A percentile compares a stretch with the other conserved stretches of the same genome.
phyloP scores from a whole-genome alignment of 306 rosid species.

The Prunus fruticosa region DNA sequence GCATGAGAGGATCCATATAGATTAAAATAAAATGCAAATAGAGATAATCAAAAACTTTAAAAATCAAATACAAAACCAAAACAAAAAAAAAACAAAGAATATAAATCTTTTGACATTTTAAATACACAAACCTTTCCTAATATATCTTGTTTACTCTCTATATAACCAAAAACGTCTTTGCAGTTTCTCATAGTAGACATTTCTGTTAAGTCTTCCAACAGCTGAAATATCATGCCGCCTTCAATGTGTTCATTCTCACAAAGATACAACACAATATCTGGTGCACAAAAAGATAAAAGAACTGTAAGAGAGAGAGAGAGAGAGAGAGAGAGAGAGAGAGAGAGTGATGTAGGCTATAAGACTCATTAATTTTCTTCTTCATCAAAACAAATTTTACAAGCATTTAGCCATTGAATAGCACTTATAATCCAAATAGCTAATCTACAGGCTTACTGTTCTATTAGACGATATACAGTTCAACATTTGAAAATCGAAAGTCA shows the following conservation, averaged over 20 bases:
- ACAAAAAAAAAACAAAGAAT: slow-evolving; percentile 15
- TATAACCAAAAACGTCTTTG: slow-evolving; percentile 94
- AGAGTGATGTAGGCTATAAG: slow-evolving; percentile 4
- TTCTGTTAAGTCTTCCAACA: slow-evolving; percentile 96
- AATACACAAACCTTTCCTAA: slow-evolving; percentile 70
- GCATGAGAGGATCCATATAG: slow-evolving; percentile 32
- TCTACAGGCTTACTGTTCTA: background rate
- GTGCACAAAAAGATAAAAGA: slow-evolving; percentile 15
- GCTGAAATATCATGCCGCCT: slow-evolving; percentile 98
- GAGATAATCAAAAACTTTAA: background rate
- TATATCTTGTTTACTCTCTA: slow-evolving; percentile 92
- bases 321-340: background rate
- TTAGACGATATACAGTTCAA: background rate
- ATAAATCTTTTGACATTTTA: background rate
- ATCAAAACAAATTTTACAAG: background rate
- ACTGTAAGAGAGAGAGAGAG: too few species aligned
- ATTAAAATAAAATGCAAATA: background rate
- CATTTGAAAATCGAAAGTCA: slow-evolving; percentile 1
- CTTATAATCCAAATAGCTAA: background rate
- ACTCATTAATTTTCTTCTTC: background rate
- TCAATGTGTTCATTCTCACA: slow-evolving; percentile 95
- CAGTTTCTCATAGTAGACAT: slow-evolving; percentile 99
- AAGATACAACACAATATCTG: slow-evolving; percentile 90
- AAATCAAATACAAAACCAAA: background rate
- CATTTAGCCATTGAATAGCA: background rate